Conservation (phyloP, 495 filamentous ascomycete genomes). For the Recurvomyces mirabilis region DNA sequence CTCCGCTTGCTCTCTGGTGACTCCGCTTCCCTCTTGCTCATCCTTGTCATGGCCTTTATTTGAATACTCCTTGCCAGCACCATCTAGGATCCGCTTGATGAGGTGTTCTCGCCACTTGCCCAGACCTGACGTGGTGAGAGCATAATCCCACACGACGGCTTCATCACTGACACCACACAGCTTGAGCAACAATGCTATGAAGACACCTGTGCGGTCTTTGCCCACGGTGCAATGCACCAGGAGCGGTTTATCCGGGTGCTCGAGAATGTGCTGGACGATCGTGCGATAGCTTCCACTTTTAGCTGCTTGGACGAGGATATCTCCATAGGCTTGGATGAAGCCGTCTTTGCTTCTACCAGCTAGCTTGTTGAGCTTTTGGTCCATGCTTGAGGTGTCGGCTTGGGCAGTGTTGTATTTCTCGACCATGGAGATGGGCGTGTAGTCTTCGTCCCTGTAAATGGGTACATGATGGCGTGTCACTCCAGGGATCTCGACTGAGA, state of each 20-base stretch:
- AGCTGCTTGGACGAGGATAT: neutral
- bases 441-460: neutral
- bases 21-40: neutral
- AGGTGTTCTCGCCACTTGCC: neutral
- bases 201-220: conserved; percentile 34
- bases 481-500: neutral
- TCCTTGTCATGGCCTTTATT: neutral
- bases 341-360: no score
- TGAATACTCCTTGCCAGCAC: neutral
- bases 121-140: neutral
- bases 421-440: neutral
- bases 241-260: neutral
- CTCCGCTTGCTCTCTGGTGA: neutral
- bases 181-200: neutral
- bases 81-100: neutral
- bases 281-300: neutral
- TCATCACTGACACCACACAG: neutral
- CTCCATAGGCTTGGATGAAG: neutral
- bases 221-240: conserved; percentile 23
- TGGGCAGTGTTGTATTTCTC: neutral
- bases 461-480: neutral
- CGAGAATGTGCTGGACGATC: neutral
- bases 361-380: no score
- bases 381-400: no score
- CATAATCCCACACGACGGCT: neutral